Evolutionary conservation across 768 basidiomycete species (phyloP).

Genomic region (Lentinus brumalis): DNA sequence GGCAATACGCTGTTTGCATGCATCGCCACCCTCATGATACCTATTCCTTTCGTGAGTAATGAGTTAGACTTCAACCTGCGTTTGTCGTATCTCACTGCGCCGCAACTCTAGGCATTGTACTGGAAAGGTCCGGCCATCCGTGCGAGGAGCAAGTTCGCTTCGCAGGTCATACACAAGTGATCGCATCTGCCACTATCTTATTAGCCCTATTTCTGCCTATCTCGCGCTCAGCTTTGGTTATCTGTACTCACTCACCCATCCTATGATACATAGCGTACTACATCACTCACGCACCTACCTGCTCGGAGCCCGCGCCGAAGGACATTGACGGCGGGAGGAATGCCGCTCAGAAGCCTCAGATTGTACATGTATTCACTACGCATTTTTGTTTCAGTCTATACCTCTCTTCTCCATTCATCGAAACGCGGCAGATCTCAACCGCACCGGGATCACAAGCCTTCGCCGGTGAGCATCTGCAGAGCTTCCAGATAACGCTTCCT

Average conservation of each 20-base stretch:
- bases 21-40: conserved; percentile 45
- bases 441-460: not conserved
- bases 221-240: too few relatives aligned
- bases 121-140: conserved; percentile 29
- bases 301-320: too few relatives aligned
- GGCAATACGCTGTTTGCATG: conserved; percentile 43
- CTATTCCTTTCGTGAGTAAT: conserved; percentile 44
- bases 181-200: too few relatives aligned
- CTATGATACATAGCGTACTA: too few relatives aligned
- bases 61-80: not conserved
- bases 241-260: too few relatives aligned
- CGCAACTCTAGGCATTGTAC: conserved; percentile 22
- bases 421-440: not conserved
- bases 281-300: too few relatives aligned
- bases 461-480: conserved; percentile 48
- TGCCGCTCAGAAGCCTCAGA: not conserved
- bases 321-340: too few relatives aligned
- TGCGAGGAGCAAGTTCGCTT: conserved; percentile 29
- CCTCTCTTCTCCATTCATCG: too few relatives aligned
- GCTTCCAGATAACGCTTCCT: conserved; percentile 80
- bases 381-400: not conserved
- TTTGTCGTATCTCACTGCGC: not conserved
- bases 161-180: conserved; percentile 16
- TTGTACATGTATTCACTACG: not conserved
- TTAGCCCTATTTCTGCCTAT: too few relatives aligned